phyloP scores from a whole-genome alignment of 495 filamentous ascomycete species.

The Neurospora sp. region DNA sequence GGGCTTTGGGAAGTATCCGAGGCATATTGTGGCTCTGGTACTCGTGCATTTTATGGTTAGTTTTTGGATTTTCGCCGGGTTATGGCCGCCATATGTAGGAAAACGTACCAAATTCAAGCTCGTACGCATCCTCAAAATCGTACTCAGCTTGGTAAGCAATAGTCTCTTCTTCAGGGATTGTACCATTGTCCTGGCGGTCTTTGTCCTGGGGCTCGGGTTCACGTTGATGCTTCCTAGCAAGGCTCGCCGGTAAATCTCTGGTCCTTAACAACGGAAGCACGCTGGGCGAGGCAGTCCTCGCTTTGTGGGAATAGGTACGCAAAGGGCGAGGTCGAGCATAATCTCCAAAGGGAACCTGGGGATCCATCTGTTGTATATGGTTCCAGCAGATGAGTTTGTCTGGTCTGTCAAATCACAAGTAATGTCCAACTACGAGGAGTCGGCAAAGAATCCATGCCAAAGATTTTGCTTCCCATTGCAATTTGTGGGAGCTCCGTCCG shows the following conservation, averaged over 20 bases:
- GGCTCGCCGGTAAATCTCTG: not conserved
- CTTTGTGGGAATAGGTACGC: not conserved
- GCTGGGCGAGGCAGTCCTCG: not conserved
- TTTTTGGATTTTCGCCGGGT: not conserved
- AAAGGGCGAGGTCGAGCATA: not conserved
- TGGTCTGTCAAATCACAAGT: not conserved
- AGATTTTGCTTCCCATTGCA: not conserved
- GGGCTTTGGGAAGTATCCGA: not conserved
- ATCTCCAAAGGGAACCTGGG: not conserved
- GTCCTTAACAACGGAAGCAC: not conserved
- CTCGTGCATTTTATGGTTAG: not conserved
- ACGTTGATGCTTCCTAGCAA: not conserved
- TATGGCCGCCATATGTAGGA: not conserved
- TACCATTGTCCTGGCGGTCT: not conserved
- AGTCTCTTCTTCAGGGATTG: not conserved
- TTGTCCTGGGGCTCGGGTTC: not conserved
- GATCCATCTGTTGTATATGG: not conserved
- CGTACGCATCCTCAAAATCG: not conserved
- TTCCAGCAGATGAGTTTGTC: not conserved
- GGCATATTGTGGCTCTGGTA: not conserved
- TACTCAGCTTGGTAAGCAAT: not conserved
- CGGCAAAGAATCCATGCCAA: not conserved
- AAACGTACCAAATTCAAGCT: not conserved
- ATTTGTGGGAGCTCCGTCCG: not conserved
- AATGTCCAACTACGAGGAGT: not conserved